Conservation (phyloP, 2,329 filamentous ascomycete genomes). For the Ophiostoma novo-ulmi region DNA sequence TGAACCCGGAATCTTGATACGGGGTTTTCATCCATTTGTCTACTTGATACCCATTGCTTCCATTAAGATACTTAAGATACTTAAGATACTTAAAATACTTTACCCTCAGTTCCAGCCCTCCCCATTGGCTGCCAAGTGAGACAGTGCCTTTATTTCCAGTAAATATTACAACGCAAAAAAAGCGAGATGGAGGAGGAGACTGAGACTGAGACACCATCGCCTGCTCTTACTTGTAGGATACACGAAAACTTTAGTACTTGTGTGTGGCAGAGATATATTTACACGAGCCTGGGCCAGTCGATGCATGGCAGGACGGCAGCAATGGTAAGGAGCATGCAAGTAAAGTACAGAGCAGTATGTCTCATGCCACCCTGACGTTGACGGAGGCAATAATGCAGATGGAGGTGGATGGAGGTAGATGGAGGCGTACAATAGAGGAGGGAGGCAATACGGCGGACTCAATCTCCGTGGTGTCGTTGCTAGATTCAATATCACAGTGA, state of each 20-base stretch:
- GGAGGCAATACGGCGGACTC: neutral
- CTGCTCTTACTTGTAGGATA: neutral
- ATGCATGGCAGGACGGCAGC: constrained; percentile 16
- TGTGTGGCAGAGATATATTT: neutral
- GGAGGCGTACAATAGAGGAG: neutral
- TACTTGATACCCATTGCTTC: neutral
- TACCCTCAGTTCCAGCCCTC: neutral
- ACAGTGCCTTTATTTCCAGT: neutral
- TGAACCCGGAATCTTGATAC: neutral
- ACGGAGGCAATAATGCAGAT: neutral
- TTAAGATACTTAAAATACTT: neutral
- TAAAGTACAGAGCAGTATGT: constrained; percentile 5
- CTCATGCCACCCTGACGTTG: neutral
- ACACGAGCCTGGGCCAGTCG: neutral
- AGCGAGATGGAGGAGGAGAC: neutral
- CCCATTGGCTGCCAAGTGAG: neutral
- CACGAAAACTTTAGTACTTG: neutral
- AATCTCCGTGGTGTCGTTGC: neutral
- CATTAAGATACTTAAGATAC: neutral
- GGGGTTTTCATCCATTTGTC: neutral
- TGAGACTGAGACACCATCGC: constrained; percentile 1
- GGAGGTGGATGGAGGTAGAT: neutral
- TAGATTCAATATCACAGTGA: neutral
- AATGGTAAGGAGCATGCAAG: constrained; percentile 6
- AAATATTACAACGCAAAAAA: neutral